Conservation (phyloP, 176 grass and related monocot species). For the Aegilops speltoides region DNA sequence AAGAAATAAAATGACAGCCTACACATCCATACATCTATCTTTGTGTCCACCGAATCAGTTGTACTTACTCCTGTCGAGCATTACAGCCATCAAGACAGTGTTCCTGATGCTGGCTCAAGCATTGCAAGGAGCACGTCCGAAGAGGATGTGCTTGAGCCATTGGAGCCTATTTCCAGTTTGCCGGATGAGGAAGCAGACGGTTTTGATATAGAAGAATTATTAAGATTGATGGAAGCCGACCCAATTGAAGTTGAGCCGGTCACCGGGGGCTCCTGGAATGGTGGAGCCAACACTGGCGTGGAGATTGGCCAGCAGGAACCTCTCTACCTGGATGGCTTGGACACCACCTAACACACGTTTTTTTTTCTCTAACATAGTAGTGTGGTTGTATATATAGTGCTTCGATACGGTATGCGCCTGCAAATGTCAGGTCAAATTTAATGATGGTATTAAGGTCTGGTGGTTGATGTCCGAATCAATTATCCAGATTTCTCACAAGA, state of each 20-base stretch:
- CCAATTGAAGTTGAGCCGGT: conserved; percentile 8
- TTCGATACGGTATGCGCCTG: too few species aligned
- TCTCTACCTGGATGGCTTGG: background rate
- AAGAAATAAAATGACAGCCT: too few species aligned
- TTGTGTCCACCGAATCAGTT: background rate
- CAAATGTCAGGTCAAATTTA: too few species aligned
- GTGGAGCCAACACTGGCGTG: background rate
- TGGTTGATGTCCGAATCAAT: too few species aligned
- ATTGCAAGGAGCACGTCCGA: conserved; percentile 5
- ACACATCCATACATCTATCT: too few species aligned
- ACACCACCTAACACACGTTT: background rate
- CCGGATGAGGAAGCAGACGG: background rate
- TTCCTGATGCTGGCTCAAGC: background rate
- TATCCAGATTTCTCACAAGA: too few species aligned
- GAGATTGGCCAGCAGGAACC: background rate
- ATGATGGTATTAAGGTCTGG: too few species aligned
- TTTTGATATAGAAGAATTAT: conserved; percentile 52
- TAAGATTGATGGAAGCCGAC: conserved; percentile 60
- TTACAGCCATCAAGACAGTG: background rate
- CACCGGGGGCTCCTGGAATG: background rate
- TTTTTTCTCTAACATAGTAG: too few species aligned
- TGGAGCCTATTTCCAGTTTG: conserved; percentile 52
- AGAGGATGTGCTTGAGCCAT: conserved; percentile 30
- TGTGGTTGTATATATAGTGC: too few species aligned
- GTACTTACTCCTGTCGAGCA: background rate